Base-by-base conservation (phyloP, 208 protist genomes). In the Porcisia hertigi region DNA sequence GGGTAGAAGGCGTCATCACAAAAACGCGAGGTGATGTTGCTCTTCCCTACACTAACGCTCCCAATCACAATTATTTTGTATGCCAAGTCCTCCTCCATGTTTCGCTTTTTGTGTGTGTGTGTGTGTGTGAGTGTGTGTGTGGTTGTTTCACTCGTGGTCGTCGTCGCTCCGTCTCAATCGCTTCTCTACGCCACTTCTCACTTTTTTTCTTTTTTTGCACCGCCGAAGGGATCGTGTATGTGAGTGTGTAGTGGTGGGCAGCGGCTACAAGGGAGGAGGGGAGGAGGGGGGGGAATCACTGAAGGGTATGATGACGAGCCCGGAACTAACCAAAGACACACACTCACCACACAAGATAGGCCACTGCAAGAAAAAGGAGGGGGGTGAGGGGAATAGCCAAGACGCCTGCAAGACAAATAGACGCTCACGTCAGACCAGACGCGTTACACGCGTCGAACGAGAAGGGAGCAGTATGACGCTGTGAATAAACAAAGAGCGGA, bases 31-130 rank as follows among this genome's bases (percentile, higher is more conserved):
- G 93, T 90, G 66, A 97, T 92, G 83, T 95, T 96, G 73, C 92
- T 96, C 80, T 98, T 98, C 1, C 94, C 94, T 4, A 98, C 94
- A 66, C 94, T 94, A n/a, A 92, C 86, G 71, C 94, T 93, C 6
- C 94, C 94, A 71, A 98, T 94, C 47, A 97, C 88, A 49, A 97
- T 94, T 58, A 97, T 88, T 73, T 97, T 97, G 89, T 94, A 97
- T n/a, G 87, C 82, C 11, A 96, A 79, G 43, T 97, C 92, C 49
- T 94, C 91, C 62, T 91, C 81, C 92, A 94, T 81, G n/a, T 23
- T 34, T 30, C 30, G 30, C 30, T 30, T 39, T 41, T 23, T 71
- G n/a, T n/a, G n/a, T n/a, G n/a, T 71, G 14, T 60, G 57, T 11
- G 20, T 60, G 5, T 52, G 30, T 30, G 30, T 52, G 8, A 52